Base-by-base conservation (phyloP, 108 stramenopile genomes). In the Parmales sp. region DNA sequence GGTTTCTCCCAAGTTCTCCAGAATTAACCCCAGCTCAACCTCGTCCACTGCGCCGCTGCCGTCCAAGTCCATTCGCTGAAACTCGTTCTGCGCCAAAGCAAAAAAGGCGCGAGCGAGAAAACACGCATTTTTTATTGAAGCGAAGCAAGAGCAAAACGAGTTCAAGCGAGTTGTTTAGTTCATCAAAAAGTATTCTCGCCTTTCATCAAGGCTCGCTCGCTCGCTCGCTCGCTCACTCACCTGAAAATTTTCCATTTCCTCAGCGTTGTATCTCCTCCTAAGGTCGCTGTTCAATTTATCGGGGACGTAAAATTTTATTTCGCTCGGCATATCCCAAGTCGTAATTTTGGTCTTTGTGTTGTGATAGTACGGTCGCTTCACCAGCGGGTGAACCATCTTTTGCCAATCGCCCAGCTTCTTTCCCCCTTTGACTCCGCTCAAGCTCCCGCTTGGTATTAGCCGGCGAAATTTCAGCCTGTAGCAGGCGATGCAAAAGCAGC, bases 1-100 rank as follows among this genome's bases (percentile, higher is more conserved):
- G 39, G 2, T 26, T n/a, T 67, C 66, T 18, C 66, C 66, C 9
- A 67, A 13, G 19, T 44, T 36, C 18, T 37, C 28, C 31, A 67
- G 1, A 4, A 67, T 28, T 18, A 67, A 22, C 11, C 45, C 45
- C 25, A 67, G 45, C 45, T 67, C 66, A 16, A 11, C 29, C 44
- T 34, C 45, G 66, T 67, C 66, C 18, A 67, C 45, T 5, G 66
- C 45, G 1, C 66, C 66, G 34, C 45, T 48, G 23, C 66, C 66
- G 66, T 67, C 66, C 44, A 67, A 31, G 38, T 67, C 66, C 66
- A 67, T 67, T 11, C 31, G 31, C 44, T 67, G 4, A 20, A 67
- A 67, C 66, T 67, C 44, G 45, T 46, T 7, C 66, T 67, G 28
- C 9, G n/a, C n/a, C n/a, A n/a, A n/a, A n/a, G n/a, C n/a, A n/a